These are phyloP conservation scores for Mycotypha africana DNA, from an alignment of 371 early-diverging fungal genomes.

Conservation along the genomic window DNA sequence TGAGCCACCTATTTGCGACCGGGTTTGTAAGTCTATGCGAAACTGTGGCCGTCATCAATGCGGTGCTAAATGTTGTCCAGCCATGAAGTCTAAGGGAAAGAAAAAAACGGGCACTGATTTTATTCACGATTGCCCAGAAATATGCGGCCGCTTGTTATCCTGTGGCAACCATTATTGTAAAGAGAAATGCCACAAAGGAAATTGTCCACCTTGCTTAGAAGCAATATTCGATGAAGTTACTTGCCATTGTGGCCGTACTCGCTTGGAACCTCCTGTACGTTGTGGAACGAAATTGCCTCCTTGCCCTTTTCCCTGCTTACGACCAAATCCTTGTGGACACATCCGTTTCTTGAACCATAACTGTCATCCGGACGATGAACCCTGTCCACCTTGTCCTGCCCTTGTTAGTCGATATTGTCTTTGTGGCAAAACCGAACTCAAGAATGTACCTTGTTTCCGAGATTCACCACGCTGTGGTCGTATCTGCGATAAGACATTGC, in stretches of 20 bases:
- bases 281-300: constrained; percentile 67
- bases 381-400: constrained; percentile 74
- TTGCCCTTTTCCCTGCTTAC: constrained; percentile 63
- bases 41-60: constrained; percentile 69
- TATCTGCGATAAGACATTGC: constrained; percentile 56
- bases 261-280: constrained; percentile 66
- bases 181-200: constrained; percentile 66
- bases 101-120: constrained; percentile 28
- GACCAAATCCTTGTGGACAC: constrained; percentile 68
- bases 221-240: constrained; percentile 65
- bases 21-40: constrained; percentile 53
- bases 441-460: constrained; percentile 71
- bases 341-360: constrained; percentile 57
- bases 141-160: constrained; percentile 58
- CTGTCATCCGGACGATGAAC: constrained; percentile 68
- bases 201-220: constrained; percentile 66
- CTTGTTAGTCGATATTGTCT: constrained; percentile 61
- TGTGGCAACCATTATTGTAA: constrained; percentile 68
- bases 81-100: constrained; percentile 32
- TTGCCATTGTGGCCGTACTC: constrained; percentile 73
- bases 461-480: constrained; percentile 65
- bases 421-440: constrained; percentile 66
- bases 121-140: constrained; percentile 57
- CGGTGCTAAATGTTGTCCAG: constrained; percentile 51
- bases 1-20: constrained; percentile 55